phyloP scores from a whole-genome alignment of 805 yeast genomes.

The Saccharomycopsis fibuligera region DNA sequence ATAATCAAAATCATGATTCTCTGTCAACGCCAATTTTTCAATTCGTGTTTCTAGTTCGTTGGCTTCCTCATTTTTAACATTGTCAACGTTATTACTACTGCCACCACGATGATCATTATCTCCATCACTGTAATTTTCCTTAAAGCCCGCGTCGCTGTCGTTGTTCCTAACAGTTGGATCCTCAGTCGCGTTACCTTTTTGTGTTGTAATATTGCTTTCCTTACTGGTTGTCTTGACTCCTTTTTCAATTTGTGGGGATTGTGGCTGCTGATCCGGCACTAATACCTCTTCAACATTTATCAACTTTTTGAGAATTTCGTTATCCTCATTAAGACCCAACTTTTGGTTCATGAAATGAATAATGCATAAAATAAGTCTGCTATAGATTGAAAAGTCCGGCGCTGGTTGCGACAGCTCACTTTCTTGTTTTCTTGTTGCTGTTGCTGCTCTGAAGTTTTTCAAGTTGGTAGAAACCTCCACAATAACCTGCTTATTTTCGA shows the following conservation, averaged over 20 bases:
- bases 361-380: conserved; percentile 12
- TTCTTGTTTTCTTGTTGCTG: too few relatives aligned
- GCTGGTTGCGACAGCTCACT: too few relatives aligned
- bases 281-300: conserved; percentile 2
- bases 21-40: background rate
- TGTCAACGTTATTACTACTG: too few relatives aligned
- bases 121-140: too few relatives aligned
- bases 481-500: conserved; percentile 13
- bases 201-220: too few relatives aligned
- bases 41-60: background rate
- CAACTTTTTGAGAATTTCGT: background rate
- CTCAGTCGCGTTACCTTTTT: background rate
- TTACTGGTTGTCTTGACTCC: too few relatives aligned
- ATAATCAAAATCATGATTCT: conserved; percentile 12
- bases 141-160: background rate
- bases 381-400: conserved; percentile 10
- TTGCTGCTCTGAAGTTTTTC: background rate
- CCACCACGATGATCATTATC: too few relatives aligned
- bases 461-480: conserved; percentile 4
- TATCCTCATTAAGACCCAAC: background rate
- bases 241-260: too few relatives aligned
- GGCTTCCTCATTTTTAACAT: background rate
- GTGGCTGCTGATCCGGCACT: background rate
- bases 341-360: conserved; percentile 11
- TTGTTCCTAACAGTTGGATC: background rate